Evolutionary conservation across 805 yeast genomes (phyloP).

Genomic region (Spathaspora boniae): DNA sequence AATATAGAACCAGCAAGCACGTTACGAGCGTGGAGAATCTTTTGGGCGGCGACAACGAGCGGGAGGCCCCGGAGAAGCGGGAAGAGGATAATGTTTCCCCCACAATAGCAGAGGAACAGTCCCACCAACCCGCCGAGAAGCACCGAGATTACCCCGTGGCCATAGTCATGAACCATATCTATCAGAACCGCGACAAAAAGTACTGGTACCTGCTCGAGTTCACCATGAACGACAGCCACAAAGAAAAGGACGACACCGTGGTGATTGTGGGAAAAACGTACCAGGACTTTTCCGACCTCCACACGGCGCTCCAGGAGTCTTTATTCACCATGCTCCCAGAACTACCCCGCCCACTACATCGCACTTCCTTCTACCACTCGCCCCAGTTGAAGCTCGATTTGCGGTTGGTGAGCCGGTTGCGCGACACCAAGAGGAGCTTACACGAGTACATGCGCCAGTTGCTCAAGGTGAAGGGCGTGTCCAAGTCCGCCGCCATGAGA

Average conservation of each 20-base stretch:
- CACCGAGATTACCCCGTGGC: slow-evolving; percentile 13
- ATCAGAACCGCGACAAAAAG: slow-evolving; percentile 19
- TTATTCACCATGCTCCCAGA: slow-evolving; percentile 26
- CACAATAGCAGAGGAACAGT: too few relatives aligned
- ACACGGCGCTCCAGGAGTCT: slow-evolving; percentile 14
- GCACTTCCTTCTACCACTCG: slow-evolving; percentile 2
- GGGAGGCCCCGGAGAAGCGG: too few relatives aligned
- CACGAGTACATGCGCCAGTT: slow-evolving; percentile 23
- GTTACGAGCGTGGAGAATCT: background rate
- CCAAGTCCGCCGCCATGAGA: slow-evolving; percentile 1
- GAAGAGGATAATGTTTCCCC: too few relatives aligned
- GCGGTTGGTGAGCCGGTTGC: slow-evolving; percentile 14
- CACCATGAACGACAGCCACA: slow-evolving; percentile 15
- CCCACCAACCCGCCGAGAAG: slow-evolving; percentile 12
- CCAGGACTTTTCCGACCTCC: slow-evolving; percentile 36
- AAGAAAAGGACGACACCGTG: slow-evolving; percentile 10
- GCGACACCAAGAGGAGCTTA: slow-evolving; percentile 21
- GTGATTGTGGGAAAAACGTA: slow-evolving; percentile 28
- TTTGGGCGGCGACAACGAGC: background rate
- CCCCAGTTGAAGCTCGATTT: slow-evolving; percentile 10
- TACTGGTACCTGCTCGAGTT: slow-evolving; percentile 36
- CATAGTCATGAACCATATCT: slow-evolving; percentile 23
- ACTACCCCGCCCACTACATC: slow-evolving; percentile 27
- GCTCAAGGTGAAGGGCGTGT: slow-evolving; percentile 12
- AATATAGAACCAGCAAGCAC: too few relatives aligned